These are phyloP conservation scores for Astrephomene gubernaculifera DNA, from an alignment of 139 green algal genomes.

Conservation along the genomic window DNA sequence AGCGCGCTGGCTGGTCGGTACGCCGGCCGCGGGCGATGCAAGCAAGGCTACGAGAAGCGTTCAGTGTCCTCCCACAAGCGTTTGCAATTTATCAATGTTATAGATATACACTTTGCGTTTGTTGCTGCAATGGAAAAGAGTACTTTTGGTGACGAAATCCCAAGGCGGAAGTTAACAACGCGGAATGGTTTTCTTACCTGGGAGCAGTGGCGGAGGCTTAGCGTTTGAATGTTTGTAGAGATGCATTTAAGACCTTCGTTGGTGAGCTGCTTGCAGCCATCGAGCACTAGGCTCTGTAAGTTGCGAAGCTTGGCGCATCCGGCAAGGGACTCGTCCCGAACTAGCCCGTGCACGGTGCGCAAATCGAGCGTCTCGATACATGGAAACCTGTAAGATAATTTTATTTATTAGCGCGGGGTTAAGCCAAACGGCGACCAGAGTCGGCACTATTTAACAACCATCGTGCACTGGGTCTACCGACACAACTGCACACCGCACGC, in stretches of 20 bases:
- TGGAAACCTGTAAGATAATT: not conserved
- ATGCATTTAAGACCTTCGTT: not conserved
- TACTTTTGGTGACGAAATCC: not conserved
- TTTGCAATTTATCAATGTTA: not conserved
- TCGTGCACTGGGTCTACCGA: too few relatives aligned
- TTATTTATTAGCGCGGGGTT: too few relatives aligned
- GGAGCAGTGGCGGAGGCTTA: constrained; percentile 6
- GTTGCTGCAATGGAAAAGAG: not conserved
- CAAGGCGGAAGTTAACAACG: not conserved
- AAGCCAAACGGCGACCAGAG: too few relatives aligned
- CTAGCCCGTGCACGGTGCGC: not conserved
- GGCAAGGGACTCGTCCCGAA: not conserved
- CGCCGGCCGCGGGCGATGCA: too few relatives aligned
- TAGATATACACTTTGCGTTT: not conserved
- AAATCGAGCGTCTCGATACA: constrained; percentile 3
- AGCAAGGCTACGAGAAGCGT: not conserved
- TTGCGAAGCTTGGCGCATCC: not conserved
- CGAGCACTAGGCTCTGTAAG: not conserved
- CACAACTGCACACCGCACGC: too few relatives aligned
- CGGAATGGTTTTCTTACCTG: constrained; percentile 5
- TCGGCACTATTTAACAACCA: too few relatives aligned
- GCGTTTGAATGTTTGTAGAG: not conserved
- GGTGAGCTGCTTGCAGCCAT: constrained; percentile 7
- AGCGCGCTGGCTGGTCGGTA: too few relatives aligned
- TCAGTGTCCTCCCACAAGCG: too few relatives aligned